Evolutionary conservation across 495 filamentous ascomycete genomes (phyloP).

Genomic region (Neurospora sp.): DNA sequence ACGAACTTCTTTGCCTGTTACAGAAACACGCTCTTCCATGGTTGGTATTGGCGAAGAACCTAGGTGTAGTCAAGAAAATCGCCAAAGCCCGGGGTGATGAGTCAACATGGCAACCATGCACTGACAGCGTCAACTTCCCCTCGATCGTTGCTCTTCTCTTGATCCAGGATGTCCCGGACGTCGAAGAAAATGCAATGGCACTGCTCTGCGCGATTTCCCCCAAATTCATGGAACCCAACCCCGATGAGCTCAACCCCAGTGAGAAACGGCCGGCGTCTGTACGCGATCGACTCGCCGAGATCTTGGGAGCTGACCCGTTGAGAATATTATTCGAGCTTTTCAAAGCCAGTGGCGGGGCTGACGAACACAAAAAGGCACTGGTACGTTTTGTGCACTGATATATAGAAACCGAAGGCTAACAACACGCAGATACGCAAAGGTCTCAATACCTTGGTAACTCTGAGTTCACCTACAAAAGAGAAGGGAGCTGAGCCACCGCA

Average conservation of each 20-base stretch:
- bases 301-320: conserved; percentile 68
- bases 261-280: not conserved
- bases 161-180: conserved; percentile 55
- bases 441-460: conserved; percentile 54
- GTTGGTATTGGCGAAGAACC: conserved; percentile 66
- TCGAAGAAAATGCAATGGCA: conserved; percentile 58
- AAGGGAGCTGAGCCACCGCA: conserved; percentile 42
- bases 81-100: conserved; percentile 57
- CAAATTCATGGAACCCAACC: conserved; percentile 49
- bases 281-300: conserved; percentile 41
- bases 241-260: not conserved
- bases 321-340: conserved; percentile 71
- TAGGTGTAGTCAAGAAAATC: conserved; percentile 70
- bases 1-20: conserved; percentile 63
- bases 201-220: conserved; percentile 54
- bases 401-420: conserved; percentile 8
- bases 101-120: conserved; percentile 26
- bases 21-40: conserved; percentile 76
- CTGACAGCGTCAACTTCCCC: conserved; percentile 59
- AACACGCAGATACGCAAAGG: conserved; percentile 45
- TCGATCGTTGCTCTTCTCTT: conserved; percentile 72
- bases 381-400: conserved; percentile 14
- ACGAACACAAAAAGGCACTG: conserved; percentile 45
- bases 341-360: conserved; percentile 63
- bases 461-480: conserved; percentile 43